Conservation (phyloP, 1,284 basidiomycete species). For the Tilletiopsis washingtonensis region DNA sequence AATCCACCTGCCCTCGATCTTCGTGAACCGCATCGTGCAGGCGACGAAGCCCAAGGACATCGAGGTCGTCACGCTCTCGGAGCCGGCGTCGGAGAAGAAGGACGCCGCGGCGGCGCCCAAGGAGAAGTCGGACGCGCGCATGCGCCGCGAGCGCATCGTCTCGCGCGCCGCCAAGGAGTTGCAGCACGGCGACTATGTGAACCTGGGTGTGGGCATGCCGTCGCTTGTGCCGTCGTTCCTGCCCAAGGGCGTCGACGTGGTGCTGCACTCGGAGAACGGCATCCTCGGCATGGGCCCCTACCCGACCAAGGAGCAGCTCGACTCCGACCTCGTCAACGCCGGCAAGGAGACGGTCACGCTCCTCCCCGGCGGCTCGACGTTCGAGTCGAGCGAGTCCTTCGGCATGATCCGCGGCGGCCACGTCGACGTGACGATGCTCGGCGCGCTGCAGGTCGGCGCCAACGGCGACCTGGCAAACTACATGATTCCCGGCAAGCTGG, state of each 20-base stretch:
- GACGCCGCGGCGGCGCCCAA: conserved; percentile 2
- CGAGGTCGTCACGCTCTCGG: conserved; percentile 29
- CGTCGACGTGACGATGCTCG: conserved; percentile 82
- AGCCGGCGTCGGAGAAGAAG: conserved; percentile 27
- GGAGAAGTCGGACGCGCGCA: conserved; percentile 21
- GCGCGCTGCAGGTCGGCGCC: conserved; percentile 87
- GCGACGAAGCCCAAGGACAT: conserved; percentile 26
- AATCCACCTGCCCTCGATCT: conserved; percentile 40
- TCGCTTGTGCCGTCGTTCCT: conserved; percentile 39
- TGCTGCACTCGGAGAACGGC: conserved; percentile 42
- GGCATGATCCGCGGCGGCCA: conserved; percentile 92
- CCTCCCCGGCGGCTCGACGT: conserved; percentile 81
- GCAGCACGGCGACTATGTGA: conserved; percentile 40
- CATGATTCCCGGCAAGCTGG: conserved; percentile 88
- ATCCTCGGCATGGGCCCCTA: conserved; percentile 45
- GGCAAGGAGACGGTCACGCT: conserved; percentile 78
- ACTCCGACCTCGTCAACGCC: conserved; percentile 55
- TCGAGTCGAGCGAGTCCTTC: conserved; percentile 86
- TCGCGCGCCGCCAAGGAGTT: conserved; percentile 38
- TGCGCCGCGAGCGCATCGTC: conserved; percentile 24
- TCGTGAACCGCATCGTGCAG: conserved; percentile 37
- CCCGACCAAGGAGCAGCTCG: conserved; percentile 22
- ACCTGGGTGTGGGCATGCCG: conserved; percentile 44
- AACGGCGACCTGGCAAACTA: conserved; percentile 95
- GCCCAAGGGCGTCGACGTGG: conserved; percentile 34